These are phyloP conservation scores for Alternaria sp. DNA, from an alignment of 2,329 filamentous ascomycete species.

Conservation along the genomic window DNA sequence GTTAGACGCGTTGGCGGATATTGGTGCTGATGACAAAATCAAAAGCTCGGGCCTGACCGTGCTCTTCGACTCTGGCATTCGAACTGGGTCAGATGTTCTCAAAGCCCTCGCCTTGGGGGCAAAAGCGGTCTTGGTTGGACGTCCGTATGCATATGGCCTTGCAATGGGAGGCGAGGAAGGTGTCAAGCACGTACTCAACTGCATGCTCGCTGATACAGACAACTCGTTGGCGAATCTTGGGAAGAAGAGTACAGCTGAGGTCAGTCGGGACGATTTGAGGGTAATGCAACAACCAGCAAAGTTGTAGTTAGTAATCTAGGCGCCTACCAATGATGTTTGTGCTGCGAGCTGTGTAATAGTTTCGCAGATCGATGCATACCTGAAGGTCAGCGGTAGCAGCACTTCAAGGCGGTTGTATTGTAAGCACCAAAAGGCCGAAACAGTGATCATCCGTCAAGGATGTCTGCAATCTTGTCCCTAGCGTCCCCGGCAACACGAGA, in stretches of 20 bases:
- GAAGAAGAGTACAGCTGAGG: neutral
- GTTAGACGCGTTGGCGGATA: neutral
- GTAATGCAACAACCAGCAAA: neutral
- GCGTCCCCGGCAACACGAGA: neutral
- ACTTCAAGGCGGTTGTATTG: neutral
- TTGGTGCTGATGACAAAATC: neutral
- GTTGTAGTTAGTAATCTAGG: neutral
- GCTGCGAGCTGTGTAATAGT: neutral
- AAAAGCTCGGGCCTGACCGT: neutral
- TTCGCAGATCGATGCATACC: neutral
- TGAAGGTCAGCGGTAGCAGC: neutral
- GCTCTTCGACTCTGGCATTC: neutral
- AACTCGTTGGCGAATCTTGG: neutral
- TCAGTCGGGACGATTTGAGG: neutral
- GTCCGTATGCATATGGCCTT: neutral
- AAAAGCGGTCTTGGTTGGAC: neutral
- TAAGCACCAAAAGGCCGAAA: neutral
- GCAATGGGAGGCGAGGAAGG: neutral
- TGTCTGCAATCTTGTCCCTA: neutral
- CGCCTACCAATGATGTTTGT: neutral
- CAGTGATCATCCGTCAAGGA: neutral
- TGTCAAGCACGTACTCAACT: neutral
- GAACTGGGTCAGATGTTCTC: neutral
- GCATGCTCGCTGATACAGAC: neutral
- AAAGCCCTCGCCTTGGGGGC: neutral